A percentile compares a stretch with the other conserved stretches of the same genome.
These are phyloP conservation scores for Starmerella ratchasimensis DNA, from an alignment of 805 yeast species.

Conservation along the genomic window DNA sequence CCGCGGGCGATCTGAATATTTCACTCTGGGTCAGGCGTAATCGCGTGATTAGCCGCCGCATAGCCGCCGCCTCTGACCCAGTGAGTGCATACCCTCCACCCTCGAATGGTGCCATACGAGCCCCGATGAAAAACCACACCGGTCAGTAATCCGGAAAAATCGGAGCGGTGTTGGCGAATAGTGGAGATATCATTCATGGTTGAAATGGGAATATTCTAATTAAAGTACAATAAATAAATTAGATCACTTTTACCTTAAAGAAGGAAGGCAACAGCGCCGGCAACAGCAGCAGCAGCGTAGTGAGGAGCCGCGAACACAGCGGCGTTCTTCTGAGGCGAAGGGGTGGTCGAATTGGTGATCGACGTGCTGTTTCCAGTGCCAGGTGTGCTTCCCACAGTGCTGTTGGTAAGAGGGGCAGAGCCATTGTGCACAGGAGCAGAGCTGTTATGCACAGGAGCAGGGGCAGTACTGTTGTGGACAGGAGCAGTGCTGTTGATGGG, in stretches of 20 bases:
- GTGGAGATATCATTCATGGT: no score
- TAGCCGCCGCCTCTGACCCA: no score
- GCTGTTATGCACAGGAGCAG: background rate
- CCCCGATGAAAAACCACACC: no score
- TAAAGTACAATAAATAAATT: background rate
- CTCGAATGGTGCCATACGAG: no score
- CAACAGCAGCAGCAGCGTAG: constrained; percentile 5
- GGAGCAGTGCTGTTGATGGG: background rate
- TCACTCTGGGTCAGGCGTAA: no score
- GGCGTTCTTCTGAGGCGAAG: background rate
- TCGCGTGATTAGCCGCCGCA: no score
- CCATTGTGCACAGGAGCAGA: background rate
- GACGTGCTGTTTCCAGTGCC: background rate
- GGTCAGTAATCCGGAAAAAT: no score
- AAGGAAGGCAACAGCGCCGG: constrained; percentile 12
- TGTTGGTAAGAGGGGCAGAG: background rate
- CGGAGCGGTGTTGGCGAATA: no score
- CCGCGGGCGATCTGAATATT: no score
- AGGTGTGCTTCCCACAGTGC: no score
- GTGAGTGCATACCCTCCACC: no score
- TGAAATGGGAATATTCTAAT: background rate
- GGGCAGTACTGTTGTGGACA: background rate
- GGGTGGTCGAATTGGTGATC: background rate
- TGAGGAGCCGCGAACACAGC: background rate
- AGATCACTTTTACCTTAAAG: background rate